Evolutionary conservation across 2,329 filamentous ascomycete species (phyloP).

Genomic region (Botrytis medusae): DNA sequence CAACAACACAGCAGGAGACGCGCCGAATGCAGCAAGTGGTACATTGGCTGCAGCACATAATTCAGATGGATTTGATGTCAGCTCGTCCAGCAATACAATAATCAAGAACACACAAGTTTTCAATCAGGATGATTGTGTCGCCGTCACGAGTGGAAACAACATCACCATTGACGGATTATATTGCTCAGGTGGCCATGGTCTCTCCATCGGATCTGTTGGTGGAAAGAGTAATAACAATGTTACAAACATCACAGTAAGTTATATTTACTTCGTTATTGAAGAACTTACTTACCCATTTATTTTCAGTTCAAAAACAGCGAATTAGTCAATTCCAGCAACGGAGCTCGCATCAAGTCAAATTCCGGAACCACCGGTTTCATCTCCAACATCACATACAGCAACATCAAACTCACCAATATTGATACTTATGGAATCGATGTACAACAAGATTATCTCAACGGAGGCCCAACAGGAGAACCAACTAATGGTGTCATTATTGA

Average conservation of each 20-base stretch:
- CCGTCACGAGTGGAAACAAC: constrained; percentile 39
- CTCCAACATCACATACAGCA: constrained; percentile 47
- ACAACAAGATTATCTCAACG: constrained; percentile 54
- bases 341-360: constrained; percentile 45
- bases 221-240: constrained; percentile 41
- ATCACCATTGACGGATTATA: constrained; percentile 37
- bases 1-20: constrained; percentile 56
- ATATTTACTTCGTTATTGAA: not conserved
- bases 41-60: constrained; percentile 44
- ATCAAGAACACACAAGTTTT: constrained; percentile 37
- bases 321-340: constrained; percentile 38
- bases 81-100: constrained; percentile 46
- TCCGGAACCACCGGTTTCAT: constrained; percentile 43
- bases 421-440: constrained; percentile 51
- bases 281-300: not conserved
- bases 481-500: constrained; percentile 43
- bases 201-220: constrained; percentile 41
- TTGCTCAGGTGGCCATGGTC: constrained; percentile 38
- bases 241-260: constrained; percentile 38
- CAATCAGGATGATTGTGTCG: constrained; percentile 41
- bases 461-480: constrained; percentile 43
- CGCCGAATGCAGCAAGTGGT: constrained; percentile 37
- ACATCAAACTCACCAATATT: constrained; percentile 48
- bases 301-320: constrained; percentile 36
- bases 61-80: constrained; percentile 55